phyloP scores from a whole-genome alignment of 148 eudicot species.

The Vaccinium macrocarpon region DNA sequence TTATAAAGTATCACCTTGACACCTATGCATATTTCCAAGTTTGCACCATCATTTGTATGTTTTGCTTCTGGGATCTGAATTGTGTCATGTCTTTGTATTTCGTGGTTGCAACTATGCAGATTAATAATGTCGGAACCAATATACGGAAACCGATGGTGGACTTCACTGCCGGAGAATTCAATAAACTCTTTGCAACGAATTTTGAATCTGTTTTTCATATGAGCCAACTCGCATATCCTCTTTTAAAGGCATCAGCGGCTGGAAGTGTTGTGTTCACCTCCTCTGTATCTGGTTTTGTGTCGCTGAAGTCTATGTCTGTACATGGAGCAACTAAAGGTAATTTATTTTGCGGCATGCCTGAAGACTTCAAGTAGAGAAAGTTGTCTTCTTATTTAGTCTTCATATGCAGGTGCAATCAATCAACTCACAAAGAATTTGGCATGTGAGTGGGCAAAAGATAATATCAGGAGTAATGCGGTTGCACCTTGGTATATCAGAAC shows the following conservation, averaged over 20 bases:
- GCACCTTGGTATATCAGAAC: conserved; percentile 54
- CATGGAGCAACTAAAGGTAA: conserved; percentile 75
- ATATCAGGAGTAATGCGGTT: conserved; percentile 56
- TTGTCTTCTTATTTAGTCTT: not conserved
- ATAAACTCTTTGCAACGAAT: conserved; percentile 52
- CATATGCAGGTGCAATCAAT: conserved; percentile 60
- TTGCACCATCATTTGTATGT: not conserved
- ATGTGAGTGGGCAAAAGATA: conserved; percentile 74
- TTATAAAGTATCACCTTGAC: not conserved
- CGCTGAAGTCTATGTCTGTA: conserved; percentile 57
- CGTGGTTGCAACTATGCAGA: conserved; percentile 29
- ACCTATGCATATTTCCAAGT: not conserved
- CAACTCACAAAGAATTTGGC: conserved; percentile 66
- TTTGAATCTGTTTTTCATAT: conserved; percentile 68
- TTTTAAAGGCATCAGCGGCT: conserved; percentile 50
- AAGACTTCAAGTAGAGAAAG: not conserved
- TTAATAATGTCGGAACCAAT: conserved; percentile 75
- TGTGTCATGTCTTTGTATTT: not conserved
- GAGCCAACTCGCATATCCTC: conserved; percentile 67
- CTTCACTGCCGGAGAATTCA: conserved; percentile 52
- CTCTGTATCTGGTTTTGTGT: conserved; percentile 66
- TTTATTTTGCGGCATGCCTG: not conserved
- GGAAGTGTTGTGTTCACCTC: conserved; percentile 66
- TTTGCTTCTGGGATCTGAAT: conserved; percentile 8
- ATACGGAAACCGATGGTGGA: conserved; percentile 62